These are phyloP conservation scores for Cladosporium oxysporum DNA, from an alignment of 2,329 filamentous ascomycete species.

Conservation along the genomic window DNA sequence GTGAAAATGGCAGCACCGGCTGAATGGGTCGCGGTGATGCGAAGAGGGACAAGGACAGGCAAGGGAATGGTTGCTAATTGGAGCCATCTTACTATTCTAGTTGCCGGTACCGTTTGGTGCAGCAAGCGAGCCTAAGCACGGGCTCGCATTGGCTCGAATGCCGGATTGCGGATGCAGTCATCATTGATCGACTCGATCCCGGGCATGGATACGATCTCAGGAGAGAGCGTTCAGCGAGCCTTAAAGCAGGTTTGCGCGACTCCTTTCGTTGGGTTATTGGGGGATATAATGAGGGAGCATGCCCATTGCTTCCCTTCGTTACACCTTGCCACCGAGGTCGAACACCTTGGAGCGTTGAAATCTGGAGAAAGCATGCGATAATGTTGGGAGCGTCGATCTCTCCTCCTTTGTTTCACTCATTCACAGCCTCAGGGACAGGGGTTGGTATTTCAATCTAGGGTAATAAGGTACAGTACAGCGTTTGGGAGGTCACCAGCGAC, in stretches of 20 bases:
- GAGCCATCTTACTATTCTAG: not conserved
- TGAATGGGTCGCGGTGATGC: not conserved
- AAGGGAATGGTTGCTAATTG: not conserved
- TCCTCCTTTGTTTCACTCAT: not conserved
- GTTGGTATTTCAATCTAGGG: constrained; percentile 6
- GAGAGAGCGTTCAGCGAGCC: not conserved
- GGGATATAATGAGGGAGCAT: not conserved
- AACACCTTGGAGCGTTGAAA: not conserved
- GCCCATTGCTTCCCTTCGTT: not conserved
- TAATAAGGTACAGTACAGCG: not conserved
- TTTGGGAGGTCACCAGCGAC: constrained; percentile 1
- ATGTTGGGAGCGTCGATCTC: not conserved
- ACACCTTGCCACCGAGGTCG: not conserved
- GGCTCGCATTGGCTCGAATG: not conserved
- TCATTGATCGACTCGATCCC: constrained; percentile 6
- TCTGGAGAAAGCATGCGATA: not conserved
- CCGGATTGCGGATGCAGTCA: constrained; percentile 1
- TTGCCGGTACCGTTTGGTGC: not conserved
- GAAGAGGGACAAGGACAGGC: not conserved
- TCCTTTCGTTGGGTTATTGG: not conserved
- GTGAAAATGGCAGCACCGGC: not conserved
- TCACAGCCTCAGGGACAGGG: not conserved
- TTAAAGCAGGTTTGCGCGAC: not conserved
- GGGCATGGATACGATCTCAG: not conserved
- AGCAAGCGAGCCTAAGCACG: not conserved